These are phyloP conservation scores for Coemansia sp. DNA, from an alignment of 192 early-diverging fungal genomes.

Conservation along the genomic window DNA sequence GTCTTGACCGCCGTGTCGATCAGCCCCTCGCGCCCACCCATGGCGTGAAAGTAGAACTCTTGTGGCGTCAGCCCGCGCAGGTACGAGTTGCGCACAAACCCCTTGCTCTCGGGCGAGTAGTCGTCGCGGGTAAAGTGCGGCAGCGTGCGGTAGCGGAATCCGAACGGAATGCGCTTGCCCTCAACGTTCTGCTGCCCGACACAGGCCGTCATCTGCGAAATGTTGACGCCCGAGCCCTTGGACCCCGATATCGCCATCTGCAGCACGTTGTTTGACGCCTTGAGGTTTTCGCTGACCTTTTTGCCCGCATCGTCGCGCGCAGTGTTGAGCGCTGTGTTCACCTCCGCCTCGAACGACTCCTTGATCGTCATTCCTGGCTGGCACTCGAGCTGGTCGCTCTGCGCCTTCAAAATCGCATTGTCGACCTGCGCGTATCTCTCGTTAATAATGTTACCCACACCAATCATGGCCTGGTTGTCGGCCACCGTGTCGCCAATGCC, in stretches of 20 bases:
- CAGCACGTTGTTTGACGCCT: constrained; percentile 91
- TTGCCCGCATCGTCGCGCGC: constrained; percentile 93
- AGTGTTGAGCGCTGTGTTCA: constrained; percentile 81
- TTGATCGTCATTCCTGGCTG: constrained; percentile 90
- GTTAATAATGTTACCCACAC: constrained; percentile 72
- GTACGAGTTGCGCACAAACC: constrained; percentile 56
- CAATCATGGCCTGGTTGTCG: constrained; percentile 72
- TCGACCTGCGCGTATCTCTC: constrained; percentile 74
- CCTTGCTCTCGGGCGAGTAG: constrained; percentile 76
- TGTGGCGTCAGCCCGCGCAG: constrained; percentile 87
- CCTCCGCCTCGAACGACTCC: constrained; percentile 84
- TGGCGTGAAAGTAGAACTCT: constrained; percentile 99
- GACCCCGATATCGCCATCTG: constrained; percentile 96
- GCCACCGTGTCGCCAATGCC: constrained; percentile 97
- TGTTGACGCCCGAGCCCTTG: constrained; percentile 94
- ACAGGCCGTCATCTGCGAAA: constrained; percentile 97
- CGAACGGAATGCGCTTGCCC: constrained; percentile 96
- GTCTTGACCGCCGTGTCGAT: constrained; percentile 99
- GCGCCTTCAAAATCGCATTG: constrained; percentile 75
- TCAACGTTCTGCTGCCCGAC: constrained; percentile 99
- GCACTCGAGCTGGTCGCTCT: constrained; percentile 75
- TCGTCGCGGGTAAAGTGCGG: constrained; percentile 99
- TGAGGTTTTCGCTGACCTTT: constrained; percentile 71
- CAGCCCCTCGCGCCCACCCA: constrained; percentile 99
- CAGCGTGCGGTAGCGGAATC: constrained; percentile 89